phyloP scores from a whole-genome alignment of 139 green algal species.

The Coelastrella sp. region DNA sequence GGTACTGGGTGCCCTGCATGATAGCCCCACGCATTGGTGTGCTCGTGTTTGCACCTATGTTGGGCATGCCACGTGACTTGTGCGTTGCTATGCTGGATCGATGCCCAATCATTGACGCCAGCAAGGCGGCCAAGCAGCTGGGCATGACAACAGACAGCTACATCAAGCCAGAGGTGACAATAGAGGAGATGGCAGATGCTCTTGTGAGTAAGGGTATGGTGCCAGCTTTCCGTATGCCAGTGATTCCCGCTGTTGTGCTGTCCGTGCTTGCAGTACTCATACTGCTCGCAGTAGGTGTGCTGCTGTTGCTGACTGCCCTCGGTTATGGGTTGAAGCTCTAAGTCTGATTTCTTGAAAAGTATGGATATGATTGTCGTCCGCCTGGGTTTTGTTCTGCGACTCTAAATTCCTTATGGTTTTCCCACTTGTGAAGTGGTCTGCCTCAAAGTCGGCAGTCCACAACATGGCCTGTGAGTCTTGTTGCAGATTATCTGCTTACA shows the following conservation, averaged over 20 bases:
- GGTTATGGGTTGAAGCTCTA: no score
- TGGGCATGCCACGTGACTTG: conserved; percentile 9
- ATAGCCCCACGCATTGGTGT: neutral
- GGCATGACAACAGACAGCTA: conserved; percentile 38
- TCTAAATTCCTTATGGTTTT: no score
- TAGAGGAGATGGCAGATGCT: conserved; percentile 32
- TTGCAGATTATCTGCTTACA: no score
- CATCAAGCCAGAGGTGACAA: neutral
- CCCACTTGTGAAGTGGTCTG: no score
- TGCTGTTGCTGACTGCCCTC: neutral
- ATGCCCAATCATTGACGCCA: conserved; percentile 23
- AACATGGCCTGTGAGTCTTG: no score
- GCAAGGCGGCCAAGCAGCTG: conserved; percentile 28
- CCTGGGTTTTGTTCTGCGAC: no score
- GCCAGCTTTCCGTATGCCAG: neutral
- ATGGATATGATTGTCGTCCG: no score
- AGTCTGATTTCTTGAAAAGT: no score
- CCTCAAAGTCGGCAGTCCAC: no score
- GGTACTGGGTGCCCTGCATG: neutral
- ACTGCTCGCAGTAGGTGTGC: neutral
- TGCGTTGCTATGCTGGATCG: neutral
- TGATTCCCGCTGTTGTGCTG: neutral
- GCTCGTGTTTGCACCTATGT: neutral
- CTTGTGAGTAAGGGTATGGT: conserved; percentile 27
- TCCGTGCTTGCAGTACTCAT: neutral